A percentile compares a stretch with the other conserved stretches of the same genome.
Conservation (phyloP, 371 early-diverging fungal genomes). For the Smittium mucronatum region DNA sequence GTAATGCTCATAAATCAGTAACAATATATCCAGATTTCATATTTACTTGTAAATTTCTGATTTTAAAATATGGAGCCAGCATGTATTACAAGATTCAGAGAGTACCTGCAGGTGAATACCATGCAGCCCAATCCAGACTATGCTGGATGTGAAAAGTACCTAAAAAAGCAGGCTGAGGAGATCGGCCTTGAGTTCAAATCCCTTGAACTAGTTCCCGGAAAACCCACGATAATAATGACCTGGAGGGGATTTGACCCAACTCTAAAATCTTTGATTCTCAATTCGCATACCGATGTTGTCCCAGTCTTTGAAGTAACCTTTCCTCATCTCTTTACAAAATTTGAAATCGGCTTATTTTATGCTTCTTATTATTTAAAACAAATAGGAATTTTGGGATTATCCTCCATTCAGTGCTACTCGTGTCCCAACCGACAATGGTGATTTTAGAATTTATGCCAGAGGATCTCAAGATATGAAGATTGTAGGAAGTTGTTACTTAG, state of each 20-base stretch:
- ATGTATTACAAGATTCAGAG: slow-evolving; percentile 51
- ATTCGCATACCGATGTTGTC: slow-evolving; percentile 76
- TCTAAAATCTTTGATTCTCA: slow-evolving; percentile 47
- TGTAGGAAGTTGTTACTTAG: slow-evolving; percentile 54
- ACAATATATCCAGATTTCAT: no score
- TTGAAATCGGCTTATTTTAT: not conserved
- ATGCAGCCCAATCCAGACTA: slow-evolving; percentile 73
- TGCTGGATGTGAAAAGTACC: slow-evolving; percentile 37
- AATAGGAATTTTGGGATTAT: slow-evolving; percentile 47
- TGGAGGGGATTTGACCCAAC: slow-evolving; percentile 42
- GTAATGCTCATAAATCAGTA: no score
- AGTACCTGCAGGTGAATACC: slow-evolving; percentile 63
- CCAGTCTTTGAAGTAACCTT: slow-evolving; percentile 42
- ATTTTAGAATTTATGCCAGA: slow-evolving; percentile 57
- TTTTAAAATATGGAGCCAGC: slow-evolving; percentile 7
- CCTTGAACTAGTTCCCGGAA: slow-evolving; percentile 36
- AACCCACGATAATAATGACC: slow-evolving; percentile 57
- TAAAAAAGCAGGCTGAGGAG: slow-evolving; percentile 45
- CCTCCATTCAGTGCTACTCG: slow-evolving; percentile 61
- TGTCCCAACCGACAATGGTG: slow-evolving; percentile 32
- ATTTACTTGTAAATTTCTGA: no score
- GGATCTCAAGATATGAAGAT: slow-evolving; percentile 82
- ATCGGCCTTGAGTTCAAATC: slow-evolving; percentile 40
- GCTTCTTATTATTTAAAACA: not conserved
- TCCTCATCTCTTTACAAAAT: not conserved